Conservation (phyloP, 352 stramenopile species). For the Phytophthora boehmeriae region DNA sequence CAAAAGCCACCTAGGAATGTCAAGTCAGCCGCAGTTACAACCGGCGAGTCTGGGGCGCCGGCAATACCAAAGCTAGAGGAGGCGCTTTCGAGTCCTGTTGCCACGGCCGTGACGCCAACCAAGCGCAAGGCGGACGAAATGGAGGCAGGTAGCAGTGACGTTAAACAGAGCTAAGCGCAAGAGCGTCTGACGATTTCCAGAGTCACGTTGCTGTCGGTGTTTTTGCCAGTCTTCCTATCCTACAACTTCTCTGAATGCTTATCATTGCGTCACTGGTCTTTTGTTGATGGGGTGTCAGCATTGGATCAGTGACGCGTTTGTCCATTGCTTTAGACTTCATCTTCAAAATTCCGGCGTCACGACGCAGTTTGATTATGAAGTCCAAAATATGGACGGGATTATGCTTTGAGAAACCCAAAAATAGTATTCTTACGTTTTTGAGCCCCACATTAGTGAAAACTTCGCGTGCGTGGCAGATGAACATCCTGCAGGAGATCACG, state of each 20-base stretch:
- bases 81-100: not conserved
- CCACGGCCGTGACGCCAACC: constrained; percentile 30
- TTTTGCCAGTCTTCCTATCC: too few relatives aligned
- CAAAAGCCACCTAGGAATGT: constrained; percentile 30
- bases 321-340: too few relatives aligned
- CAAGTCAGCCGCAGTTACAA: not conserved
- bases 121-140: constrained; percentile 70
- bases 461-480: constrained; percentile 31
- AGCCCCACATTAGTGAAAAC: too few relatives aligned
- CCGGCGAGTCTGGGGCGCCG: not conserved
- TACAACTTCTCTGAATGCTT: too few relatives aligned
- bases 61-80: constrained; percentile 28
- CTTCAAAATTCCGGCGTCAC: too few relatives aligned
- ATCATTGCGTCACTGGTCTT: too few relatives aligned
- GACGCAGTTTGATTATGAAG: too few relatives aligned
- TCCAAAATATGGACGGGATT: too few relatives aligned
- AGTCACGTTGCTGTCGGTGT: not conserved
- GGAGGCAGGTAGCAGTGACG: constrained; percentile 25
- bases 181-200: constrained; percentile 1
- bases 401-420: too few relatives aligned
- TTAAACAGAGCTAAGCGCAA: constrained; percentile 22
- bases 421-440: too few relatives aligned
- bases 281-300: too few relatives aligned
- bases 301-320: too few relatives aligned
- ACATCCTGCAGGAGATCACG: constrained; percentile 84